Evolutionary conservation across 2,329 filamentous ascomycete species (phyloP).

Genomic region (Pseudocercospora cruenta): DNA sequence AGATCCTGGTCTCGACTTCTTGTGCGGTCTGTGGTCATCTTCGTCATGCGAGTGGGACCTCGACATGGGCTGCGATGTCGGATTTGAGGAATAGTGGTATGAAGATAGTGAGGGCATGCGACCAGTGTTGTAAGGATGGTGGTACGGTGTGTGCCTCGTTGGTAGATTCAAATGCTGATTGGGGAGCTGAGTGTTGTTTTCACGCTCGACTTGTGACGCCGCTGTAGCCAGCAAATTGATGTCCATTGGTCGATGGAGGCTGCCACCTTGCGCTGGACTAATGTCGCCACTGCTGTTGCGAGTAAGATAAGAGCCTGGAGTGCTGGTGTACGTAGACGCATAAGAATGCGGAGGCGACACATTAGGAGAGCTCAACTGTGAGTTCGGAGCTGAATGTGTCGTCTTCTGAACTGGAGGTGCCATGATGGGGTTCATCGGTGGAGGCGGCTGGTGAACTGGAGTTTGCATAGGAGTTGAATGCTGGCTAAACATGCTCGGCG

Average conservation of each 20-base stretch:
- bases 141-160: constrained; percentile 42
- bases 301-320: constrained; percentile 60
- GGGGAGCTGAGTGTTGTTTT: constrained; percentile 53
- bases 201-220: constrained; percentile 68
- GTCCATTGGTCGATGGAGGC: constrained; percentile 55
- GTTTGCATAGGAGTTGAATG: constrained; percentile 15
- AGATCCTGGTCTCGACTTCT: constrained; percentile 89
- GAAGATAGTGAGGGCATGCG: constrained; percentile 76
- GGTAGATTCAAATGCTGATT: constrained; percentile 43
- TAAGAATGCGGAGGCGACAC: constrained; percentile 93
- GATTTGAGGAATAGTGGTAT: constrained; percentile 63
- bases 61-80: constrained; percentile 76
- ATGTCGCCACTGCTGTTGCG: constrained; percentile 56
- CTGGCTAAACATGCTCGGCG: constrained; percentile 12
- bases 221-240: constrained; percentile 72
- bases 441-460: constrained; percentile 16
- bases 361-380: constrained; percentile 87
- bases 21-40: constrained; percentile 77
- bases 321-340: constrained; percentile 60
- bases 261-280: constrained; percentile 49
- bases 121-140: constrained; percentile 58
- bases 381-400: constrained; percentile 85
- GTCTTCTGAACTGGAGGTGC: constrained; percentile 59
- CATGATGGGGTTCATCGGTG: constrained; percentile 15
- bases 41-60: constrained; percentile 83